These are phyloP conservation scores for Cordyceps cateniannulata DNA, from an alignment of 2,329 filamentous ascomycete species.

Conservation along the genomic window DNA sequence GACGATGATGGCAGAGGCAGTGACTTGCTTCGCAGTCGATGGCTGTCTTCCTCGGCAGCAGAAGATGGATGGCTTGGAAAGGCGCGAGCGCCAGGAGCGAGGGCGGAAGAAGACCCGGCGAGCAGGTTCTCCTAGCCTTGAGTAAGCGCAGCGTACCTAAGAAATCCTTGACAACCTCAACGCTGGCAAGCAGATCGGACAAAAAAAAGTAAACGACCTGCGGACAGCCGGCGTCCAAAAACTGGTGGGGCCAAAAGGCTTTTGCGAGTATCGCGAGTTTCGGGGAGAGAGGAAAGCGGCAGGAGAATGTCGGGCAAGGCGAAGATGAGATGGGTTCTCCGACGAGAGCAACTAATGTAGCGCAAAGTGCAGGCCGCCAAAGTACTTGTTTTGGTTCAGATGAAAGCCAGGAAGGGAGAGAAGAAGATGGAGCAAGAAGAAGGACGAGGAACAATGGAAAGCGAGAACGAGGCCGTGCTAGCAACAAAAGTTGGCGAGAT, in stretches of 20 bases:
- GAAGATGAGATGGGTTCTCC: neutral
- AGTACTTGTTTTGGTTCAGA: neutral
- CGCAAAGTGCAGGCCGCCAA: too few species aligned
- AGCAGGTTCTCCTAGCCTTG: neutral
- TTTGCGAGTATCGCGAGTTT: neutral
- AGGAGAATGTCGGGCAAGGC: neutral
- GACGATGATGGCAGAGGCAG: neutral
- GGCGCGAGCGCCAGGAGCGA: neutral
- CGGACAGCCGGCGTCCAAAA: neutral
- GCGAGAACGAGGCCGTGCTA: too few species aligned
- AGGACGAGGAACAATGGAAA: neutral
- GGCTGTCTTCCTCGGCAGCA: neutral
- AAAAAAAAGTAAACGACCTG: neutral
- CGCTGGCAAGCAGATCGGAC: too few species aligned
- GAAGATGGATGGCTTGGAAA: neutral
- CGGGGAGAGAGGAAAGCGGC: neutral
- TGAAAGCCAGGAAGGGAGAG: neutral
- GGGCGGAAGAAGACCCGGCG: neutral
- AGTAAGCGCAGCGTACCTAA: conserved; percentile 2
- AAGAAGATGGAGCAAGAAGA: neutral
- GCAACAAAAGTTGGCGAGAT: neutral
- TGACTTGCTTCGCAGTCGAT: neutral
- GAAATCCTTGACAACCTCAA: neutral
- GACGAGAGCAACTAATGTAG: too few species aligned
- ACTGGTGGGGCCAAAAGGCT: neutral